phyloP scores from a whole-genome alignment of 768 basidiomycete genomes.

The Omphalotus guepiniiformis region DNA sequence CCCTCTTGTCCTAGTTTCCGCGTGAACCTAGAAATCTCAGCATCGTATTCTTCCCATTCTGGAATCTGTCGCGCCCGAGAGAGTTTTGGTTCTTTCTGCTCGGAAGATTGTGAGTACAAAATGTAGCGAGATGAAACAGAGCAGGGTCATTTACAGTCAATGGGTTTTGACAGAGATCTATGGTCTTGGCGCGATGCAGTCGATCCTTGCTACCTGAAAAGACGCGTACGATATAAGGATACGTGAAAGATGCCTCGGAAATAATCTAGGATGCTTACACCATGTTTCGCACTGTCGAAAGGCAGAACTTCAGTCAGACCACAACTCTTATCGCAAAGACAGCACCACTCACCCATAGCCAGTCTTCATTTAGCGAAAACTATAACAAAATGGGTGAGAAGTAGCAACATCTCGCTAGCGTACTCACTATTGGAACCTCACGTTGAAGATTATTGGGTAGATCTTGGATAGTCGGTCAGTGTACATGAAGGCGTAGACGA shows the following conservation, averaged over 20 bases:
- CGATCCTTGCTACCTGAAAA: conserved; percentile 74
- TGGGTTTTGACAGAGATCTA: conserved; percentile 96
- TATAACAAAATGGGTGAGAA: conserved; percentile 23
- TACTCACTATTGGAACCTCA: conserved; percentile 86
- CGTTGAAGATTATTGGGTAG: conserved; percentile 93
- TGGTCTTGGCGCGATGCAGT: conserved; percentile 77
- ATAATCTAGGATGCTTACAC: no score
- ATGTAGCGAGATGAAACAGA: not conserved
- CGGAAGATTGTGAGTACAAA: conserved; percentile 1
- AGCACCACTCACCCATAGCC: conserved; percentile 82
- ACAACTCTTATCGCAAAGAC: no score
- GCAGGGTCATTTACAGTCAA: conserved; percentile 62
- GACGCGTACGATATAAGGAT: not conserved
- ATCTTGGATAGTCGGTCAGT: conserved; percentile 42
- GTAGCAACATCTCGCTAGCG: not conserved
- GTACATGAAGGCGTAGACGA: not conserved
- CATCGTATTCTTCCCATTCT: conserved; percentile 95
- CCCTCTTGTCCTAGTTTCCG: conserved; percentile 67
- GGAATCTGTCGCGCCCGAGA: conserved; percentile 91
- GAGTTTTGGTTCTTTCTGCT: conserved; percentile 94
- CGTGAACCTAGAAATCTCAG: conserved; percentile 83
- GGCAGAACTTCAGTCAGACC: no score
- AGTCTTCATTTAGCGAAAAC: conserved; percentile 88
- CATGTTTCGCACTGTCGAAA: conserved; percentile 99
- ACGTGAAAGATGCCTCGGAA: not conserved